phyloP scores from a whole-genome alignment of 2,329 filamentous ascomycete species.

The Fusarium anthophilum region DNA sequence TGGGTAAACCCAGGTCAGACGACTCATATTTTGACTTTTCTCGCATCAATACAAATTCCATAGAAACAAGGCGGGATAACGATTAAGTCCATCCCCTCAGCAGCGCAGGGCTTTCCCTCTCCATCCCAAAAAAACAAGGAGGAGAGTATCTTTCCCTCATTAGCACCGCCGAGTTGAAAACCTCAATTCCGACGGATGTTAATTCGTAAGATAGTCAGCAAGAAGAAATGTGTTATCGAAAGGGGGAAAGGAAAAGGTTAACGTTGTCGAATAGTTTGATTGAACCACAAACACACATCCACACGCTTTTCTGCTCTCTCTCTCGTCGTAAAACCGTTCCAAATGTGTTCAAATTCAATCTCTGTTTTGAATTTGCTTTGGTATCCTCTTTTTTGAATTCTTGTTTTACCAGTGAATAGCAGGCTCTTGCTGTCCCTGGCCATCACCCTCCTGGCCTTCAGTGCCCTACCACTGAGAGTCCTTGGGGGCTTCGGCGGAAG shows the following conservation, averaged over 20 bases:
- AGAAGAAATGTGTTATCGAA: slow-evolving; percentile 30
- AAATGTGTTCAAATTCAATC: slow-evolving; percentile 14
- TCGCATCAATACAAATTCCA: slow-evolving; percentile 39
- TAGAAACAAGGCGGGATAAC: slow-evolving; percentile 71
- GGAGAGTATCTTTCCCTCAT: slow-evolving; percentile 99
- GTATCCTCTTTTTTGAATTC: slow-evolving; percentile 30
- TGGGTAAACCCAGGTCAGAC: slow-evolving; percentile 35
- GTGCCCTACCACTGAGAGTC: slow-evolving; percentile 62
- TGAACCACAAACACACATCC: slow-evolving; percentile 37
- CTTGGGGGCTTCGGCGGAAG: slow-evolving; percentile 65
- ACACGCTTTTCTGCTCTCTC: slow-evolving; percentile 28
- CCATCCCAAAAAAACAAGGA: slow-evolving; percentile 46
- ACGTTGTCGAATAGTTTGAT: slow-evolving; percentile 41
- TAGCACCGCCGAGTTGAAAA: slow-evolving; percentile 76
- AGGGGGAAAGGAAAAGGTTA: slow-evolving; percentile 11
- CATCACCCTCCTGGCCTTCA: slow-evolving; percentile 28
- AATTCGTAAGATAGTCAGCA: slow-evolving; percentile 37
- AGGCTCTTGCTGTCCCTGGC: background rate
- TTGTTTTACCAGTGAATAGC: slow-evolving; percentile 31
- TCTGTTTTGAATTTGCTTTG: slow-evolving; percentile 23
- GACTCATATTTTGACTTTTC: slow-evolving; percentile 41
- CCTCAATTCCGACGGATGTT: slow-evolving; percentile 44
- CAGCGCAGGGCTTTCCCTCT: slow-evolving; percentile 99
- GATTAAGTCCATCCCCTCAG: slow-evolving; percentile 87
- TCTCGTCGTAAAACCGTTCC: slow-evolving; percentile 27